These are phyloP conservation scores for Trichoderma sp. DNA, from an alignment of 2,329 filamentous ascomycete genomes.

Conservation along the genomic window DNA sequence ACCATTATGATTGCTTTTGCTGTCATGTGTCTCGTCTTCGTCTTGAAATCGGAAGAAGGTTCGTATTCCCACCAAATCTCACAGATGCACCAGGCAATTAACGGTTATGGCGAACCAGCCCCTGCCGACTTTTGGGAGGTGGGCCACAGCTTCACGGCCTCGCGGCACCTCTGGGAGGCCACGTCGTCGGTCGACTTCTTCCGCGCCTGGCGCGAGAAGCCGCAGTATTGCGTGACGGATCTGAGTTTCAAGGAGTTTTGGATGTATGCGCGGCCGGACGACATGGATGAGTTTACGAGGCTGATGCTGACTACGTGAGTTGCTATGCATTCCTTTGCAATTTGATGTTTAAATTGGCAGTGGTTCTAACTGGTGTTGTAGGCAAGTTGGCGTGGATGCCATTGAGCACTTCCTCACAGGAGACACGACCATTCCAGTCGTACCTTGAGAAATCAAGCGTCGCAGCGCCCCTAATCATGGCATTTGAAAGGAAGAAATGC, in stretches of 20 bases:
- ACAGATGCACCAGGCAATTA: neutral
- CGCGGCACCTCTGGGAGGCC: slow-evolving; percentile 44
- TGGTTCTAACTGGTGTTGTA: slow-evolving; percentile 20
- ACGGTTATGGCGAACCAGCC: slow-evolving; percentile 32
- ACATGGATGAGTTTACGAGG: slow-evolving; percentile 40
- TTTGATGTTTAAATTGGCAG: neutral
- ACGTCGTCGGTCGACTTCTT: slow-evolving; percentile 41
- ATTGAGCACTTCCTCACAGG: slow-evolving; percentile 38
- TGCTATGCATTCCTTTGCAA: neutral
- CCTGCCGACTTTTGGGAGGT: slow-evolving; percentile 21
- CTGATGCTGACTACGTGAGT: slow-evolving; percentile 39
- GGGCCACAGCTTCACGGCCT: slow-evolving; percentile 35
- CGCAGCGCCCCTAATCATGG: neutral
- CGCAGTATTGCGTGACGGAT: slow-evolving; percentile 35
- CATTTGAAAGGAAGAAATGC: neutral
- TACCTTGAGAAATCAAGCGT: neutral
- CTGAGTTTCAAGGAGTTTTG: slow-evolving; percentile 38
- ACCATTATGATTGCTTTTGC: slow-evolving; percentile 35
- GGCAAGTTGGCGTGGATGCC: slow-evolving; percentile 36
- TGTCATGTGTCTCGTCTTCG: slow-evolving; percentile 33
- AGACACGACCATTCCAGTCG: slow-evolving; percentile 24
- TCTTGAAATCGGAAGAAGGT: slow-evolving; percentile 36
- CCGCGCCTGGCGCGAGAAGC: slow-evolving; percentile 43
- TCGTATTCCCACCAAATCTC: slow-evolving; percentile 18
- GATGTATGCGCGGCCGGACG: slow-evolving; percentile 35